Evolutionary conservation across 2,329 filamentous ascomycete genomes (phyloP), one percentile per base, ranked within the genome.

Genomic region (Beauveria varroae): DNA sequence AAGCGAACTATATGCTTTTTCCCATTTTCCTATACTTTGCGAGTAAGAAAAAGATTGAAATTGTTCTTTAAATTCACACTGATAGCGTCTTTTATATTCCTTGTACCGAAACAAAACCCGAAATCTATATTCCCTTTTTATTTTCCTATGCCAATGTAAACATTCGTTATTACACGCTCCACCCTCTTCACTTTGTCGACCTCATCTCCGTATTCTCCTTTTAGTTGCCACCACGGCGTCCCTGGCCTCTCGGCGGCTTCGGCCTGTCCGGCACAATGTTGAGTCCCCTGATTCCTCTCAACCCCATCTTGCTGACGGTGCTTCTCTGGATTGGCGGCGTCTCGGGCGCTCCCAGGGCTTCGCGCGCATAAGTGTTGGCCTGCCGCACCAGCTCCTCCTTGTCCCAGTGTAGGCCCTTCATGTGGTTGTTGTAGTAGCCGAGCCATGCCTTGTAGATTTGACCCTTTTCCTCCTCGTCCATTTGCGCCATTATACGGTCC

Each of bases 401-500:
- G 63, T 72, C 71, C 77, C 77, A 79, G 63, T 67, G 71, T 53
- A 79, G 67, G 12, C 69, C 65, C 70, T 81, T 83, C 57, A 76
- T 65, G 67, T 79, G 76, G 60, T 74, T 76, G 67, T 83, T 84
- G 72, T 79, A 79, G 77, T 83, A 78, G 61, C 82, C 82, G 10
- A 85, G 71, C 81, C 81, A 85, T 4, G 79, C 80, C 68, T 83
- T 79, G 71, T 86, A 86, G 3, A 77, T 75, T 67, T 78, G 81
- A 16, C 69, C 71, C 62, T 79, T 78, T 22, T 74, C 71, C 0
- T 75, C 70, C 22, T 77, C 75, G 4, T 78, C 77, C 66, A 87
- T 74, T 44, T 64, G 64, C 57, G 73, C 68, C 2, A 76, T 72
- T n/a, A 80, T 72, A 26, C 59, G 60, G 10, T 67, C 20, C 0